Evolutionary conservation across 2,329 filamentous ascomycete species (phyloP).

Genomic region (Thermothelomyces thermophilus): DNA sequence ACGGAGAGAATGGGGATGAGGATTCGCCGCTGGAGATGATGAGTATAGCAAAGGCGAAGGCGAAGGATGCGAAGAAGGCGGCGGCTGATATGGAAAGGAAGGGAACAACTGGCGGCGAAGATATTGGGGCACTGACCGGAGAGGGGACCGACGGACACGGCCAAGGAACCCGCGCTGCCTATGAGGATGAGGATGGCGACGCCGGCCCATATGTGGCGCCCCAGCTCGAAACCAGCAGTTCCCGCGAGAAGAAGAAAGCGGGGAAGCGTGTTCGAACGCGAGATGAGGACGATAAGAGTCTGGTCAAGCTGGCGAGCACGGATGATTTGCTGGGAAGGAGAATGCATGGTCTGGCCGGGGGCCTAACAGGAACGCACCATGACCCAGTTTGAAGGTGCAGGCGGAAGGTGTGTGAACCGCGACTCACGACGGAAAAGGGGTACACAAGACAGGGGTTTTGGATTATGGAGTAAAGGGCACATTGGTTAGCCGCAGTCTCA

Average conservation of each 20-base stretch:
- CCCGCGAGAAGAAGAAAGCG: slow-evolving; percentile 19
- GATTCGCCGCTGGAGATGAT: slow-evolving; percentile 70
- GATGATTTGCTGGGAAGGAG: slow-evolving; percentile 51
- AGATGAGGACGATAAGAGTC: slow-evolving; percentile 36
- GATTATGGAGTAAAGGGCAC: too few species aligned
- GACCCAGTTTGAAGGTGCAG: slow-evolving; percentile 26
- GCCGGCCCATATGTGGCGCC: background rate
- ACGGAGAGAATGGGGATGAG: slow-evolving; percentile 6
- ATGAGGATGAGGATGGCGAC: background rate
- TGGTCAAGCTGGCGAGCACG: slow-evolving; percentile 50
- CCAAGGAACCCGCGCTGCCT: slow-evolving; percentile 2
- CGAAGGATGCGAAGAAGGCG: slow-evolving; percentile 12
- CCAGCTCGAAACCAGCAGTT: background rate
- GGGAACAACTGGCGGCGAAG: background rate
- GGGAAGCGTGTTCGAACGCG: slow-evolving; percentile 32
- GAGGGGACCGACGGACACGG: background rate
- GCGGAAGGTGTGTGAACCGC: too few species aligned
- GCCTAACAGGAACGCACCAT: slow-evolving; percentile 44
- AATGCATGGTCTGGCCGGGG: slow-evolving; percentile 52
- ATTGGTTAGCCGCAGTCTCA: too few species aligned
- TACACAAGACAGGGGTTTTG: too few species aligned
- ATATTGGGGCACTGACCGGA: background rate
- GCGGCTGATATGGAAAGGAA: background rate
- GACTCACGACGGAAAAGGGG: too few species aligned
- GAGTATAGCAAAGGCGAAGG: slow-evolving; percentile 47